Conservation (phyloP, 2,329 filamentous ascomycete genomes). For the Fusarium guadeloupense region DNA sequence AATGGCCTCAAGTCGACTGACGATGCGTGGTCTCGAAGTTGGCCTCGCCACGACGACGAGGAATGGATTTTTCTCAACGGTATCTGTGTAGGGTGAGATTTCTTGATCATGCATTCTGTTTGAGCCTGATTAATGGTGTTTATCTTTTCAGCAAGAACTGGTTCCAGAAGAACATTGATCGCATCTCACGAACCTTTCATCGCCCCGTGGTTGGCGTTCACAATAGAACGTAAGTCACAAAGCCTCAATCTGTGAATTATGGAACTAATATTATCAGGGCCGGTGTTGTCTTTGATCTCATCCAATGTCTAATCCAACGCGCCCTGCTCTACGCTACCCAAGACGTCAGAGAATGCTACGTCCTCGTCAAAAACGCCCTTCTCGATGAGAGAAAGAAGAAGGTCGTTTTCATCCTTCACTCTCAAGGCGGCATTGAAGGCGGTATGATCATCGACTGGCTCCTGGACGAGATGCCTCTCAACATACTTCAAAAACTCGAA, state of each 20-base stretch:
- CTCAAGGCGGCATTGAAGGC: constrained; percentile 23
- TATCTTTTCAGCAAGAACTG: constrained; percentile 7
- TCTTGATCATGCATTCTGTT: accelerated
- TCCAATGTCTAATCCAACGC: constrained; percentile 24
- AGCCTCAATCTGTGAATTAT: accelerated
- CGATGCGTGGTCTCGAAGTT: constrained; percentile 2
- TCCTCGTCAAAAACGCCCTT: constrained; percentile 26
- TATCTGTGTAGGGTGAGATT: constrained; percentile 22
- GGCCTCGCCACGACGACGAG: constrained; percentile 22
- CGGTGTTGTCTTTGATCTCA: constrained; percentile 24
- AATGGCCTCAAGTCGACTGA: constrained; percentile 16
- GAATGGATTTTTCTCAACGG: constrained; percentile 32
- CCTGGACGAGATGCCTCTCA: constrained; percentile 21
- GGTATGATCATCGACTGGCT: constrained; percentile 34
- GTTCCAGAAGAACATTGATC: constrained; percentile 29
- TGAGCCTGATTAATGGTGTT: accelerated
- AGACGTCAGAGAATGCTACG: constrained; percentile 24
- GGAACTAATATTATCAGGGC: neutral
- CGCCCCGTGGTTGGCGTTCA: constrained; percentile 22
- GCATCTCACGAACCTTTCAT: constrained; percentile 23
- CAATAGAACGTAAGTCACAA: constrained; percentile 16
- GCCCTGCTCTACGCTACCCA: constrained; percentile 26
- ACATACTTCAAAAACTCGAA: constrained; percentile 24
- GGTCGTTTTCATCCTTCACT: constrained; percentile 23
- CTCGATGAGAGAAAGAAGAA: constrained; percentile 13